phyloP scores from a whole-genome alignment of 2,329 filamentous ascomycete species.

The Lizonia empirigonia region DNA sequence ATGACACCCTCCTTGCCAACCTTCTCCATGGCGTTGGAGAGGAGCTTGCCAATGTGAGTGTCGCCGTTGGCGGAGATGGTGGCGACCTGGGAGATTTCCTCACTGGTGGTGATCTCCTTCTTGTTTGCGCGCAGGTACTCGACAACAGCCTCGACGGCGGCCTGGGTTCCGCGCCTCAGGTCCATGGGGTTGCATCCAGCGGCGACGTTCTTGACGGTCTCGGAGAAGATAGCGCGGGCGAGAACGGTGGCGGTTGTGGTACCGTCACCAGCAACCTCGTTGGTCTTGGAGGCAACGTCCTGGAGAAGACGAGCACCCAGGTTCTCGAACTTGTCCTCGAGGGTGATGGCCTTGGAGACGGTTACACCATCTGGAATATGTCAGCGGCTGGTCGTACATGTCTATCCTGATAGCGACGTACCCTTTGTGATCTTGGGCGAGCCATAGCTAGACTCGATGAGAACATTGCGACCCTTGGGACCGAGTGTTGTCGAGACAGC shows the following conservation, averaged over 20 bases:
- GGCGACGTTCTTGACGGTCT: constrained; percentile 99
- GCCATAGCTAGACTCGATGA: constrained; percentile 98
- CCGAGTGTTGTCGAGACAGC: constrained; percentile 95
- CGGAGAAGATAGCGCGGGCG: constrained; percentile 97
- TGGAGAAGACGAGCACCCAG: constrained; percentile 94
- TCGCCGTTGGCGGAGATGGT: constrained; percentile 99
- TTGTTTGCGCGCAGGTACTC: constrained; percentile 95
- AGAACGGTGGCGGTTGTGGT: constrained; percentile 98
- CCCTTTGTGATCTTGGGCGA: constrained; percentile 99
- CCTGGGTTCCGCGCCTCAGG: constrained; percentile 93
- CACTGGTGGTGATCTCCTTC: constrained; percentile 96
- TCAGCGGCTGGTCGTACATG: constrained; percentile 19
- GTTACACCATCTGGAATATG: constrained; percentile 56
- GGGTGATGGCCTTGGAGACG: constrained; percentile 75
- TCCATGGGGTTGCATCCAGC: constrained; percentile 99
- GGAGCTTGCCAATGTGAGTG: constrained; percentile 89
- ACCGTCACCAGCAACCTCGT: constrained; percentile 97
- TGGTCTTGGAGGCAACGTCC: constrained; percentile 99
- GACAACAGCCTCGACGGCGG: constrained; percentile 92
- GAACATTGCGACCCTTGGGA: constrained; percentile 96
- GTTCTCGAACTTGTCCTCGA: constrained; percentile 99
- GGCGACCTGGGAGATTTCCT: constrained; percentile 96
- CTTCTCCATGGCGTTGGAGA: constrained; percentile 99
- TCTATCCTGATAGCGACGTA: constrained; percentile 49
- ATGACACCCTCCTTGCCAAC: constrained; percentile 99